Percentiles rank a stretch among this genome's conserved stretches.
Conservation (phyloP, 192 early-diverging fungal genomes). For the Backusella tarrabulga region DNA sequence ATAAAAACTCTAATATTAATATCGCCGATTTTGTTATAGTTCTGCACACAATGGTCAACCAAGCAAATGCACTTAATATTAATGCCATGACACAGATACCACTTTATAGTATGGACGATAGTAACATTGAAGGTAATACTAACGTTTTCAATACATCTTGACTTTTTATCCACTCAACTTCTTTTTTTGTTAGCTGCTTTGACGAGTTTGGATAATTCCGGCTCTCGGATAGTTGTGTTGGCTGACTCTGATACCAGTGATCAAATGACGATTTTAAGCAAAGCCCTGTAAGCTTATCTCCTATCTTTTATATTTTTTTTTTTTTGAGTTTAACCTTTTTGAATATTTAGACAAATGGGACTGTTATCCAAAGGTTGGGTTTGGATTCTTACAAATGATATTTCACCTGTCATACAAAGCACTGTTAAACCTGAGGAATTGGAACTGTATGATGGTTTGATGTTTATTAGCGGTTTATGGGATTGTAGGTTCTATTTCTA, state of each 20-base stretch:
- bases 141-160: too few relatives aligned
- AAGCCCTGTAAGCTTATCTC: constrained; percentile 4
- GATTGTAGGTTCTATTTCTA: constrained; percentile 16
- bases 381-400: constrained; percentile 28
- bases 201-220: neutral
- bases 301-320: neutral
- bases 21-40: neutral
- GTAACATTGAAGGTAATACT: constrained; percentile 13
- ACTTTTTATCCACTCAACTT: neutral
- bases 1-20: neutral
- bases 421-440: neutral
- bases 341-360: constrained; percentile 19
- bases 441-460: constrained; percentile 20
- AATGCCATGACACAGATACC: neutral
- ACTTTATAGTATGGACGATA: neutral
- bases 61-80: neutral
- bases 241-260: constrained; percentile 6
- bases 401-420: neutral
- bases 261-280: constrained; percentile 11
- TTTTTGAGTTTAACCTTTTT: neutral
- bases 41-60: neutral
- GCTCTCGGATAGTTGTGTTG: constrained; percentile 11
- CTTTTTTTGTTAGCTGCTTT: neutral
- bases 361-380: constrained; percentile 21
- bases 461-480: constrained; percentile 33